These are phyloP conservation scores for Elymus sibiricus DNA, from an alignment of 176 grass and related monocot genomes.

Conservation along the genomic window DNA sequence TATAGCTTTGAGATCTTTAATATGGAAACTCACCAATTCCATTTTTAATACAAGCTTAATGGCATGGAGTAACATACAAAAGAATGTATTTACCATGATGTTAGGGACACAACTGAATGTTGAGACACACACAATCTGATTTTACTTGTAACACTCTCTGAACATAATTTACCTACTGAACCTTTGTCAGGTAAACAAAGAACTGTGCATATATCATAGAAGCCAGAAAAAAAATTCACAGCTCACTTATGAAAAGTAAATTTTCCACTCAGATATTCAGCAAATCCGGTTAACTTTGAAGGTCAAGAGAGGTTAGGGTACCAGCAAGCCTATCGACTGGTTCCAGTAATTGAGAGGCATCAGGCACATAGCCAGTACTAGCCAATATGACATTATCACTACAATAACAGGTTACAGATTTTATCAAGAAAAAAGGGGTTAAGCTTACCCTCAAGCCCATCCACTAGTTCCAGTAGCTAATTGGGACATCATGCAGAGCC, in stretches of 20 bases:
- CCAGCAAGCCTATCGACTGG: neutral
- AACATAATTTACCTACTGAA: neutral
- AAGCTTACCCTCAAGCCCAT: too few species aligned
- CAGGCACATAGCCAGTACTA: neutral
- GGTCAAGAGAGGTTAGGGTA: neutral
- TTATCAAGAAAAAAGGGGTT: too few species aligned
- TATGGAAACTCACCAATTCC: conserved; percentile 13
- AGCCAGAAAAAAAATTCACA: neutral
- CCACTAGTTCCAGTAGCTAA: too few species aligned
- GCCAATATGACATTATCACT: neutral
- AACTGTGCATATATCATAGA: neutral
- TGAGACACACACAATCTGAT: neutral
- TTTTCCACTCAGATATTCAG: neutral
- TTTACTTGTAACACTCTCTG: conserved; percentile 22
- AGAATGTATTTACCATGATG: neutral
- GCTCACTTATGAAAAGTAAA: neutral
- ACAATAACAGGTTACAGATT: neutral
- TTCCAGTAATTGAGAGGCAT: neutral
- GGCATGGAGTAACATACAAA: neutral
- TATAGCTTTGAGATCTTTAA: conserved; percentile 41
- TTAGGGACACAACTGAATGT: neutral
- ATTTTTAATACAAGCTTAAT: neutral
- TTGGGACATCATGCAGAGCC: too few species aligned
- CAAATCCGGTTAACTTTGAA: neutral
- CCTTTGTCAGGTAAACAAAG: neutral